phyloP scores from a whole-genome alignment of 1,284 basidiomycete genomes.

The Apiotrichum montevideense region DNA sequence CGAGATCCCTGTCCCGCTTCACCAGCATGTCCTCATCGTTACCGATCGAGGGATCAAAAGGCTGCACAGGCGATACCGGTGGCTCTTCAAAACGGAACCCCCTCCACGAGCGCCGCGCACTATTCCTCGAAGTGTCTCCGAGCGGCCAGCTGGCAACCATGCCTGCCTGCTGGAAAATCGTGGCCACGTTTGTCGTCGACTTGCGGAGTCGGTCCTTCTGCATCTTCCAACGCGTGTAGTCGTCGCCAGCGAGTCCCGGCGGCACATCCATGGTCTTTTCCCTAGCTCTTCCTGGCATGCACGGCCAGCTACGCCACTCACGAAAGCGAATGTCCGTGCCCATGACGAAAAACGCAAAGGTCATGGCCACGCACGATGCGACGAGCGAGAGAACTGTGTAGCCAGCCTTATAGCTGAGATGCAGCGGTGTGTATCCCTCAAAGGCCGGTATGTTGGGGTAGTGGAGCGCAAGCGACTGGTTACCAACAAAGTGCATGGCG shows the following conservation, averaged over 20 bases:
- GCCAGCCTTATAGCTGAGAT: slow-evolving; percentile 45
- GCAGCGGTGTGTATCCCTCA: slow-evolving; percentile 24
- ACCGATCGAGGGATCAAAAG: neutral
- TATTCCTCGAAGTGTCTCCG: slow-evolving; percentile 14
- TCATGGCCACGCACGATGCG: slow-evolving; percentile 47
- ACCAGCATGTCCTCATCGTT: slow-evolving; percentile 19
- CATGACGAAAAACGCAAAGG: slow-evolving; percentile 49
- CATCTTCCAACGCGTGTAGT: slow-evolving; percentile 32
- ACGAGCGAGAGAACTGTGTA: slow-evolving; percentile 49
- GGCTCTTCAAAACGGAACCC: neutral
- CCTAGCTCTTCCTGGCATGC: slow-evolving; percentile 14
- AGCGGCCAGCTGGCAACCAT: slow-evolving; percentile 35
- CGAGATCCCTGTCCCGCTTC: slow-evolving; percentile 30
- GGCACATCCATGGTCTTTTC: slow-evolving; percentile 2
- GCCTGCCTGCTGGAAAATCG: slow-evolving; percentile 28
- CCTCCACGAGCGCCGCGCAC: neutral
- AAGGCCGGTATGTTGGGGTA: slow-evolving; percentile 27
- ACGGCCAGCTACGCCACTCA: slow-evolving; percentile 25
- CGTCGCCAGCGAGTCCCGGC: slow-evolving; percentile 17
- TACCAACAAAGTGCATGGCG: slow-evolving; percentile 49
- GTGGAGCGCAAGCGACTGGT: slow-evolving; percentile 46
- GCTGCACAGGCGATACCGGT: neutral
- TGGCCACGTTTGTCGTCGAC: slow-evolving; percentile 16
- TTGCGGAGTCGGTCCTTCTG: slow-evolving; percentile 21
- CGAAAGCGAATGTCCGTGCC: slow-evolving; percentile 37